Percentiles rank a stretch among this genome's conserved stretches.
Evolutionary conservation across 75 land plant species (phyloP).

Genomic region (Azolla pinnata): DNA sequence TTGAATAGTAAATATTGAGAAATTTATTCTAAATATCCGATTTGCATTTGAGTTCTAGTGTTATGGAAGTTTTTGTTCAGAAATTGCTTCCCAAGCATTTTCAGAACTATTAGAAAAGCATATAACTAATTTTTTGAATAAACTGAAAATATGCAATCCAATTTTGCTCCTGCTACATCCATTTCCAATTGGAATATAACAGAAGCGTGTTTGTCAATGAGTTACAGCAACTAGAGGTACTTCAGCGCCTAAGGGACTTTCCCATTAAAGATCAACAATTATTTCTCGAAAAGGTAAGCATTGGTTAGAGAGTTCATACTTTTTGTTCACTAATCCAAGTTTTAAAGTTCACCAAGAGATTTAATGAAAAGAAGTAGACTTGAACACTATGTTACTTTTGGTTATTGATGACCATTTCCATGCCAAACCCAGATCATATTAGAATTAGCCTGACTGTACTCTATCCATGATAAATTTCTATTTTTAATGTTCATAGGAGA

Average conservation of each 20-base stretch:
- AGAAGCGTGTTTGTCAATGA: too few species aligned
- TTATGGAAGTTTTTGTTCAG: neutral
- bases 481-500: too few species aligned
- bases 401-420: neutral
- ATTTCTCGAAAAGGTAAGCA: conserved; percentile 55
- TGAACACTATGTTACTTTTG: too few species aligned
- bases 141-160: too few species aligned
- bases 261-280: conserved; percentile 50
- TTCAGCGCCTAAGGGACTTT: conserved; percentile 56
- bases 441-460: neutral
- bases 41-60: neutral
- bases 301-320: neutral
- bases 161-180: too few species aligned
- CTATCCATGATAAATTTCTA: too few species aligned
- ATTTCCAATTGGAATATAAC: too few species aligned
- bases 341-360: neutral
- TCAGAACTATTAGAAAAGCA: too few species aligned
- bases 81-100: too few species aligned
- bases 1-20: too few species aligned
- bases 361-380: neutral
- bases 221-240: conserved; percentile 70
- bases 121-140: too few species aligned
- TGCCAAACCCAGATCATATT: neutral
- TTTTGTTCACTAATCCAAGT: neutral
- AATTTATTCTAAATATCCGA: too few species aligned